These are phyloP conservation scores for Aspergillus baeticus DNA, from an alignment of 495 filamentous ascomycete species.

Conservation along the genomic window DNA sequence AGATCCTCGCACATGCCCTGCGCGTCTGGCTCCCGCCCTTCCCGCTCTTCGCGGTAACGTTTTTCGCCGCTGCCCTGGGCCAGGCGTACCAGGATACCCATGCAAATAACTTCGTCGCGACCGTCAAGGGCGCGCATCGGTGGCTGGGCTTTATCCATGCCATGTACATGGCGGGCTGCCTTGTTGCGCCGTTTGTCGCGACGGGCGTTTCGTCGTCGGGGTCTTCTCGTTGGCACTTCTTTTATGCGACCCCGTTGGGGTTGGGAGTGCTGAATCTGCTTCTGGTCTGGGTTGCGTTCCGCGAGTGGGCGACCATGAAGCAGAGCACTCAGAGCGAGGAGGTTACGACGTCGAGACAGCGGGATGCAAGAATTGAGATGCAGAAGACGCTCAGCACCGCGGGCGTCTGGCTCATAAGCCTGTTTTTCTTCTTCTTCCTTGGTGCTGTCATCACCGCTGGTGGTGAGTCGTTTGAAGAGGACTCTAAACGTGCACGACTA, in stretches of 20 bases:
- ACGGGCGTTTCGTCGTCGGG: slow-evolving; percentile 30
- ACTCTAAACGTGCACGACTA: neutral
- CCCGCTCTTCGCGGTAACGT: slow-evolving; percentile 27
- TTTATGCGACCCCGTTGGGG: slow-evolving; percentile 27
- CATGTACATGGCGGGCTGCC: slow-evolving; percentile 36
- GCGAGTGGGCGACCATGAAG: slow-evolving; percentile 19
- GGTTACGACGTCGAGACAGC: neutral
- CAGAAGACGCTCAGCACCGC: slow-evolving; percentile 22
- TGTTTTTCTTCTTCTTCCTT: slow-evolving; percentile 36
- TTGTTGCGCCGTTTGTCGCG: slow-evolving; percentile 29
- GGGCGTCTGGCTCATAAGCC: slow-evolving; percentile 30
- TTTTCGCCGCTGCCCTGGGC: slow-evolving; percentile 32
- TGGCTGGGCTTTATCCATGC: slow-evolving; percentile 37
- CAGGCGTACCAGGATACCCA: slow-evolving; percentile 37
- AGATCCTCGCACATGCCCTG: slow-evolving; percentile 28
- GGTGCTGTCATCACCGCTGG: slow-evolving; percentile 30
- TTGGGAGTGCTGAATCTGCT: slow-evolving; percentile 24
- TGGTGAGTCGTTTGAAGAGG: slow-evolving; percentile 11
- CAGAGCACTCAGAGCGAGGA: neutral
- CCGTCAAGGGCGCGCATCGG: slow-evolving; percentile 26
- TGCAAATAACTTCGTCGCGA: slow-evolving; percentile 32
- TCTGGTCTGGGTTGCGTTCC: slow-evolving; percentile 22
- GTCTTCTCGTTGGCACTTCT: slow-evolving; percentile 23
- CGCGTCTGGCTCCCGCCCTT: slow-evolving; percentile 31
- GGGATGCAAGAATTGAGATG: slow-evolving; percentile 22